Percentiles rank a stretch among this genome's conserved stretches.
Conservation (phyloP, 768 basidiomycete species). For the Termitomyces heimii region DNA sequence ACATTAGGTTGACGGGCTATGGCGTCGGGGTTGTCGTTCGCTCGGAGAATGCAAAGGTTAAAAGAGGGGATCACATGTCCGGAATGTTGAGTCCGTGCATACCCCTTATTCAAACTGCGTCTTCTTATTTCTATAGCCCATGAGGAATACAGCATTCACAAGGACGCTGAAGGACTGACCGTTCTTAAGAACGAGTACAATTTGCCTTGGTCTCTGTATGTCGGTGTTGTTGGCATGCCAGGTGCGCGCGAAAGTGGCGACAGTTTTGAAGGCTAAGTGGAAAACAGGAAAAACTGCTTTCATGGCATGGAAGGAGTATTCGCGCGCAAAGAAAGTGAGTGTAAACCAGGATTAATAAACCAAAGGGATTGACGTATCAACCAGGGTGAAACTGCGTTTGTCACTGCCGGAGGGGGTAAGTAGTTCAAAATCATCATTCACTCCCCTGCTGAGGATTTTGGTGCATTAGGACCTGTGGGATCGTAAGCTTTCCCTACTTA, state of each 20-base stretch:
- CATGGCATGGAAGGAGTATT: conserved; percentile 32
- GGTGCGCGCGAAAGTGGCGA: conserved; percentile 21
- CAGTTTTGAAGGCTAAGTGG: background rate
- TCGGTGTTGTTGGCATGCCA: conserved; percentile 51
- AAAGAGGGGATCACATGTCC: conserved; percentile 26
- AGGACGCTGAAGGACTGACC: conserved; percentile 9
- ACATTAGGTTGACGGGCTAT: conserved; percentile 10
- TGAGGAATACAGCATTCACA: conserved; percentile 32
- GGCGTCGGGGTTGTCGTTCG: conserved; percentile 16
- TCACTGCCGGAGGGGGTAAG: conserved; percentile 31
- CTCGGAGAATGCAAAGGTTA: conserved; percentile 14
- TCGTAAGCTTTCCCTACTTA: conserved; percentile 32
- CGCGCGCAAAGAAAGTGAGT: conserved; percentile 25
- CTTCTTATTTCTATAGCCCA: conserved; percentile 21
- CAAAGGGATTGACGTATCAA: too few relatives aligned
- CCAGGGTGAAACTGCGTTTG: conserved; percentile 31
- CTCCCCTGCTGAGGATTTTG: conserved; percentile 12
- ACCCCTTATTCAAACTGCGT: too few relatives aligned
- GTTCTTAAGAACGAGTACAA: conserved; percentile 34
- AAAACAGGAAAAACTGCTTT: conserved; percentile 26
- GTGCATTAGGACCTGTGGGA: conserved; percentile 39
- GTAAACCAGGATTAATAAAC: too few relatives aligned
- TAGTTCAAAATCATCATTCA: background rate
- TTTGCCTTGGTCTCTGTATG: conserved; percentile 41
- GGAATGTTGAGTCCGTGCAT: conserved; percentile 15